Evolutionary conservation across 78 protist species (phyloP).

Genomic region (Pigoraptor vietnamica): DNA sequence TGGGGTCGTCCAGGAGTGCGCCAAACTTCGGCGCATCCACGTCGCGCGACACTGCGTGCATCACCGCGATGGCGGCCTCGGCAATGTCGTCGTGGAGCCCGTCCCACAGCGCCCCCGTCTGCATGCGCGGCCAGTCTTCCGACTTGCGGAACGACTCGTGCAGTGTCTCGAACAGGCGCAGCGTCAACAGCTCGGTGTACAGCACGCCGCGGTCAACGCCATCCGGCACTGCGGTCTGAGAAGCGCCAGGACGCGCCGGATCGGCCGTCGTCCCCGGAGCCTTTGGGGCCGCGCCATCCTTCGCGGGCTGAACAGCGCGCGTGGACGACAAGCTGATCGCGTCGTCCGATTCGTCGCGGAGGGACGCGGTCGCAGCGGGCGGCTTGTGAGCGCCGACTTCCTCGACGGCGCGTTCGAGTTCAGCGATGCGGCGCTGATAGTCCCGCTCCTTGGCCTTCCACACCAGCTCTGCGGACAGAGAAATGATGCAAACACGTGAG

Average conservation of each 20-base stretch:
- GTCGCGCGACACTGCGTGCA: not conserved
- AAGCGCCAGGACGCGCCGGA: not conserved
- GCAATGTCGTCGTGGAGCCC: not conserved
- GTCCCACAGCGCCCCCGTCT: not conserved
- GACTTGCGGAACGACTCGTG: not conserved
- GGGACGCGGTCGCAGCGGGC: no score
- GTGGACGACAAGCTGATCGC: no score
- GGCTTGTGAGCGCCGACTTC: not conserved
- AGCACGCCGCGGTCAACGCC: not conserved
- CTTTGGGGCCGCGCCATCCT: no score
- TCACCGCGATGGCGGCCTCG: not conserved
- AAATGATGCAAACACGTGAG: no score
- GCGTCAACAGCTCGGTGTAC: not conserved
- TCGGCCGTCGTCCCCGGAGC: no score
- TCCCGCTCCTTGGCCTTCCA: not conserved
- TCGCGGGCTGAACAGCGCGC: no score
- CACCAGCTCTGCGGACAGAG: not conserved
- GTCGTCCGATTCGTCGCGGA: no score
- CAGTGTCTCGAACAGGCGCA: not conserved
- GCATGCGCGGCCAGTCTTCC: not conserved
- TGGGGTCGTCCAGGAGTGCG: not conserved
- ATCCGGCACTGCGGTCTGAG: not conserved
- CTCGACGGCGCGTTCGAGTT: not conserved
- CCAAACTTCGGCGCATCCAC: not conserved
- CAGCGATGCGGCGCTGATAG: not conserved